Conservation (phyloP, 495 filamentous ascomycete genomes). For the Talaromyces thailandensis region DNA sequence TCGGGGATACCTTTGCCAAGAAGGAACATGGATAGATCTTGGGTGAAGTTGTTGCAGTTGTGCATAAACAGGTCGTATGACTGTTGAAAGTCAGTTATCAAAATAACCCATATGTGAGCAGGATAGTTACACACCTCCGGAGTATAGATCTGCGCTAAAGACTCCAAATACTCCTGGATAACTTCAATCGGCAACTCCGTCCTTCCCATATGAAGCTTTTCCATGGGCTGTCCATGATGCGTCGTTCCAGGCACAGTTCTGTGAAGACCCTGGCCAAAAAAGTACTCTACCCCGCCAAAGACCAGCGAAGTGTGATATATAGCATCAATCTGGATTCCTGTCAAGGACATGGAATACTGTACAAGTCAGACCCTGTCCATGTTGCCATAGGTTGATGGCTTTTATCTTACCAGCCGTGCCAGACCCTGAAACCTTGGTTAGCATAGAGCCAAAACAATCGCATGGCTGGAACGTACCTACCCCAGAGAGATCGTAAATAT, state of each 20-base stretch:
- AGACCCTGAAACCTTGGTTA: slow-evolving; percentile 25
- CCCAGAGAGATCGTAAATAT: slow-evolving; percentile 89
- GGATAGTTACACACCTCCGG: slow-evolving; percentile 49
- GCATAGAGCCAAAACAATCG: background rate
- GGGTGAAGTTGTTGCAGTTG: slow-evolving; percentile 98
- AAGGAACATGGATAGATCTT: slow-evolving; percentile 85
- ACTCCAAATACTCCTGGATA: slow-evolving; percentile 82
- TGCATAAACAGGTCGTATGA: slow-evolving; percentile 84
- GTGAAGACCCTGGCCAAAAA: slow-evolving; percentile 70
- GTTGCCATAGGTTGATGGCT: slow-evolving; percentile 2
- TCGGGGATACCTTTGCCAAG: slow-evolving; percentile 83
- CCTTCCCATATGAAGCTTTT: slow-evolving; percentile 61
- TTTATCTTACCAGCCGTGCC: slow-evolving; percentile 34
- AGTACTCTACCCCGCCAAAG: slow-evolving; percentile 66
- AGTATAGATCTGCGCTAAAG: slow-evolving; percentile 72
- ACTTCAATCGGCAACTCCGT: slow-evolving; percentile 77
- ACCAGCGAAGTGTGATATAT: slow-evolving; percentile 90
- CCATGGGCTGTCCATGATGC: slow-evolving; percentile 78
- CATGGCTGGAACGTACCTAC: slow-evolving; percentile 25
- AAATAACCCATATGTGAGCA: slow-evolving; percentile 8
- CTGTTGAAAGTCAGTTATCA: slow-evolving; percentile 23
- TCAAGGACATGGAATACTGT: slow-evolving; percentile 41
- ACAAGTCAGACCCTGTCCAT: slow-evolving; percentile 2
- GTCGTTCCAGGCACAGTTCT: slow-evolving; percentile 69
- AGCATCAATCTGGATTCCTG: slow-evolving; percentile 73